Conservation (phyloP, 1,139 yeast species). For the Candida sanyaensis region DNA sequence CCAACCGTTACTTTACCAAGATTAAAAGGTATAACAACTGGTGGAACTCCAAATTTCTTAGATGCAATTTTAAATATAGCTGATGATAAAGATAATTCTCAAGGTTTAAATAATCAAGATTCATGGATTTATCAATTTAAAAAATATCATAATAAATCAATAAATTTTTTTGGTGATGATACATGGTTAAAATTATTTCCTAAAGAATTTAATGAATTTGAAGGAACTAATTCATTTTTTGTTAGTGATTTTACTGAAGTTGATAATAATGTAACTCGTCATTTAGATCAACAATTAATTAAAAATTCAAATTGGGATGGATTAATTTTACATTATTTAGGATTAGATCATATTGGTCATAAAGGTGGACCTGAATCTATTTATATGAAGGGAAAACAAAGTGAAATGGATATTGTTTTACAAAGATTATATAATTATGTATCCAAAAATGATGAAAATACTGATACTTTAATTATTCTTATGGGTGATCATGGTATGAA, state of each 20-base stretch:
- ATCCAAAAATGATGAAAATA: conserved; percentile 43
- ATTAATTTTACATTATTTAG: conserved; percentile 84
- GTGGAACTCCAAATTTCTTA: conserved; percentile 75
- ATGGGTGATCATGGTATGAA: conserved; percentile 98
- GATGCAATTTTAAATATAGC: conserved; percentile 93
- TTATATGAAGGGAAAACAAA: conserved; percentile 79
- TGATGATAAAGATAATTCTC: conserved; percentile 78
- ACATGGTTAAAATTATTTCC: conserved; percentile 91
- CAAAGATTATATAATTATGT: conserved; percentile 50
- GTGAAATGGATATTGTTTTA: conserved; percentile 79
- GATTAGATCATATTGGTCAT: conserved; percentile 96
- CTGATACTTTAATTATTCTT: conserved; percentile 65
- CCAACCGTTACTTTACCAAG: conserved; percentile 85
- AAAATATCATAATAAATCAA: conserved; percentile 35
- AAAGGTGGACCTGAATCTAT: conserved; percentile 87
- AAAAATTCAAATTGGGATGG: conserved; percentile 67
- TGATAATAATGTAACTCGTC: conserved; percentile 90
- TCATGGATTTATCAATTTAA: conserved; percentile 81
- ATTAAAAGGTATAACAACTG: conserved; percentile 77
- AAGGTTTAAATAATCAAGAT: conserved; percentile 74
- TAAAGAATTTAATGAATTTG: conserved; percentile 64
- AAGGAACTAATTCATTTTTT: conserved; percentile 92
- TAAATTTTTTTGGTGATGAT: conserved; percentile 94
- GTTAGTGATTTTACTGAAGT: conserved; percentile 95
- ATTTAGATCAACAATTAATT: conserved; percentile 58